phyloP scores from a whole-genome alignment of 2,329 filamentous ascomycete species.

The Diaporthe destruens region DNA sequence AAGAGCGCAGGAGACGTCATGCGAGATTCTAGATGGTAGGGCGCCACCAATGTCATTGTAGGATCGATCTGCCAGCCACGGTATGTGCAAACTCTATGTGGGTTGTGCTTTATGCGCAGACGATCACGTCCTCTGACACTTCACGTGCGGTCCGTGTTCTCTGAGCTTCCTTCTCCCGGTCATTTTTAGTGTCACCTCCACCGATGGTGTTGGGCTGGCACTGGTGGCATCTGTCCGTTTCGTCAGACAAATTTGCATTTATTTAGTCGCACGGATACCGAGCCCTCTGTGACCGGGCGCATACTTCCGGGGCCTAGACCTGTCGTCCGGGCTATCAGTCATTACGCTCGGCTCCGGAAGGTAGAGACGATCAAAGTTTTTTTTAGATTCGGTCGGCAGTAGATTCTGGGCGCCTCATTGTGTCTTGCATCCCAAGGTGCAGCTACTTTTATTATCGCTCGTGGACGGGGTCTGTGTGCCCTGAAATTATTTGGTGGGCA shows the following conservation, averaged over 20 bases:
- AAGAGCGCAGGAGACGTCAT: neutral
- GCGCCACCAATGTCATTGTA: neutral
- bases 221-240: conserved; percentile 4
- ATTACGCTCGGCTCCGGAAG: neutral
- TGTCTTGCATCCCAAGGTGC: neutral
- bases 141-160: conserved; percentile 6
- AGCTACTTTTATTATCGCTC: neutral
- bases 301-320: neutral
- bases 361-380: neutral
- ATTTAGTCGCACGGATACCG: neutral
- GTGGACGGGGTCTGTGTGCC: too few relatives aligned
- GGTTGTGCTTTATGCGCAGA: neutral
- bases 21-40: neutral
- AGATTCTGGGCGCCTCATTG: neutral
- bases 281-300: neutral
- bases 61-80: conserved; percentile 4
- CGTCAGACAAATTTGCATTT: neutral
- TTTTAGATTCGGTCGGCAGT: neutral
- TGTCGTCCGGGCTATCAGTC: neutral
- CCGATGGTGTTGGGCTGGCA: neutral
- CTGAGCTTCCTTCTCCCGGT: neutral
- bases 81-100: conserved; percentile 19
- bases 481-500: neutral
- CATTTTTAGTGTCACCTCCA: neutral
- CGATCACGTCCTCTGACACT: neutral